Percentiles rank a stretch among this genome's conserved stretches.
Evolutionary conservation across 257 asterid genomes (phyloP).

Genomic region (Solanum sejunctum): DNA sequence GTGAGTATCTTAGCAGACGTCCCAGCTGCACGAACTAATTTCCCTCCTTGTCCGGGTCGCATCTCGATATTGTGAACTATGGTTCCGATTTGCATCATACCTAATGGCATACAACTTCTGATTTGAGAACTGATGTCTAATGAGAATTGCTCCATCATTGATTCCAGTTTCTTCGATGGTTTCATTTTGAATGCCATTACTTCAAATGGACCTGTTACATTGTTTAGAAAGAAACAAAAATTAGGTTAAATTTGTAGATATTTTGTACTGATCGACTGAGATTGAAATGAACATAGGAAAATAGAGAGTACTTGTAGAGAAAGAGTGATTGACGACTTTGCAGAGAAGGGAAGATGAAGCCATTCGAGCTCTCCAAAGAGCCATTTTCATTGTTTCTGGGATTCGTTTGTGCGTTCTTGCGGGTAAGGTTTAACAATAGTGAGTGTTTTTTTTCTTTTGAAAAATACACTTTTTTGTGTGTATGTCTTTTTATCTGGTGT

Average conservation of each 20-base stretch:
- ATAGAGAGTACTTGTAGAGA: neutral
- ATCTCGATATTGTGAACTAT: slow-evolving; percentile 77
- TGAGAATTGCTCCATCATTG: slow-evolving; percentile 32
- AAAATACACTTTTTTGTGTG: too few species aligned
- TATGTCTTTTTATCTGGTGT: too few species aligned
- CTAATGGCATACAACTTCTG: slow-evolving; percentile 52
- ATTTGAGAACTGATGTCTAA: slow-evolving; percentile 46
- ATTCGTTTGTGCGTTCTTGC: too few species aligned
- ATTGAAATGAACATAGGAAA: neutral
- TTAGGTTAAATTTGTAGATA: neutral
- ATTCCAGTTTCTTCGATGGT: neutral
- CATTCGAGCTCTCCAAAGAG: too few species aligned
- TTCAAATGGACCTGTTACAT: neutral
- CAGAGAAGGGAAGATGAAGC: neutral
- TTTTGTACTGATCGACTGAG: neutral
- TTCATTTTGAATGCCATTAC: neutral
- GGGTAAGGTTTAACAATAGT: too few species aligned
- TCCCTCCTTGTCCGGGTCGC: slow-evolving; percentile 83
- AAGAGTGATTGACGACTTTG: neutral
- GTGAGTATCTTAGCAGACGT: slow-evolving; percentile 59
- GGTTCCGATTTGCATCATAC: slow-evolving; percentile 61
- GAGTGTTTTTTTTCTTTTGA: too few species aligned
- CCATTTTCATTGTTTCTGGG: too few species aligned
- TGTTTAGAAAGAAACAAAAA: neutral
- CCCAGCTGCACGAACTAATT: slow-evolving; percentile 70